A percentile compares a stretch with the other conserved stretches of the same genome.
Conservation (phyloP, 225 moss, liverwort and hornwort genomes). For the Anthoceros angustus region DNA sequence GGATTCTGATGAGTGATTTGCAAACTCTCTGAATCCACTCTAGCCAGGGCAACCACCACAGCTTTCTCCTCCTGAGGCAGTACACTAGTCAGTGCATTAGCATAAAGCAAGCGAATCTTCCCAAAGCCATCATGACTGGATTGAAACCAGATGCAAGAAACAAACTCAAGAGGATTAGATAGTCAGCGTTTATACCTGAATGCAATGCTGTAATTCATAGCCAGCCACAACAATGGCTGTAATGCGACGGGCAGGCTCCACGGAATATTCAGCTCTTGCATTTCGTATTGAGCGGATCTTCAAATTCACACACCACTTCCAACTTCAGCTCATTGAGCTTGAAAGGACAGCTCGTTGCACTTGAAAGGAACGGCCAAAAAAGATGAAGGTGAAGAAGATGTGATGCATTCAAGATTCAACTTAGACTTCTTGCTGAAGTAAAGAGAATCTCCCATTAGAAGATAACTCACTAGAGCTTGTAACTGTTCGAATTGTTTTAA, state of each 20-base stretch:
- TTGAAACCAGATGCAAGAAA: neutral
- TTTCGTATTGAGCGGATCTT: conserved; percentile 72
- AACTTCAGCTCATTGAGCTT: neutral
- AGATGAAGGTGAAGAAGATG: too few species aligned
- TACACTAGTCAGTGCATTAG: neutral
- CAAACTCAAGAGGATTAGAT: neutral
- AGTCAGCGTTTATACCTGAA: conserved; percentile 22
- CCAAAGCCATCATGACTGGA: neutral
- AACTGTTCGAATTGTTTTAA: conserved; percentile 54
- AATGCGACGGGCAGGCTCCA: conserved; percentile 74
- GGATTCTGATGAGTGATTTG: conserved; percentile 33
- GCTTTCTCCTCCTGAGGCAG: conserved; percentile 49
- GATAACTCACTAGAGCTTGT: conserved; percentile 43
- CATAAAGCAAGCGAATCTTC: neutral
- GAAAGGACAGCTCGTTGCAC: too few species aligned
- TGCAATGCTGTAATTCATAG: conserved; percentile 23
- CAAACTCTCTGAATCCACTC: conserved; percentile 44
- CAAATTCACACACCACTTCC: neutral
- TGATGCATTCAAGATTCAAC: too few species aligned
- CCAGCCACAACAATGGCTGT: conserved; percentile 58
- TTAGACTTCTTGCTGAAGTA: neutral
- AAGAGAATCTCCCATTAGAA: neutral
- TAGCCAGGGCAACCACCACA: conserved; percentile 50
- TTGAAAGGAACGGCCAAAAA: too few species aligned
- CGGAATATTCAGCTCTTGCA: conserved; percentile 67